These are phyloP conservation scores for Cyclotella baltica DNA, from an alignment of 108 stramenopile genomes.

Conservation along the genomic window DNA sequence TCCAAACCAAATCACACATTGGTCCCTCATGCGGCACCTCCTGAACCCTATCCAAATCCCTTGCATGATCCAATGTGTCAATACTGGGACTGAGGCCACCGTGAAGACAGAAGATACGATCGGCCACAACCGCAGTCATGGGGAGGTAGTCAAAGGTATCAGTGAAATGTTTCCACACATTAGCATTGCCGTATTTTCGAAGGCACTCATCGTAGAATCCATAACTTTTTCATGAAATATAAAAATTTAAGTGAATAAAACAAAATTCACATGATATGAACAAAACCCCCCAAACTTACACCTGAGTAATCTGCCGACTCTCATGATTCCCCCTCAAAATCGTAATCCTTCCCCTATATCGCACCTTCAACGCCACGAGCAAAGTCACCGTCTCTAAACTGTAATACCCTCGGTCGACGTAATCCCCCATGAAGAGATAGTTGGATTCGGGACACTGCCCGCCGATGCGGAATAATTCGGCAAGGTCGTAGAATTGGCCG, in stretches of 20 bases:
- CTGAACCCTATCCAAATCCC: conserved; percentile 95
- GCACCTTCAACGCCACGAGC: conserved; percentile 95
- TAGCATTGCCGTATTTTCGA: conserved; percentile 98
- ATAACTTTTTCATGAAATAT: conserved; percentile 50
- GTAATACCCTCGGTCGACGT: conserved; percentile 98
- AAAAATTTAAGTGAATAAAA: too few relatives aligned
- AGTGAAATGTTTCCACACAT: conserved; percentile 97
- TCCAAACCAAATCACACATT: conserved; percentile 99
- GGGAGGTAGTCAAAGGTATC: conserved; percentile 97
- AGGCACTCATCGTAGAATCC: conserved; percentile 99
- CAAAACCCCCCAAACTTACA: conserved; percentile 45
- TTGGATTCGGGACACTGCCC: conserved; percentile 97
- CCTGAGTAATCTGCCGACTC: conserved; percentile 97
- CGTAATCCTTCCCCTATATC: conserved; percentile 93
- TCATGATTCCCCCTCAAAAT: conserved; percentile 98
- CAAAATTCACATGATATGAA: not conserved
- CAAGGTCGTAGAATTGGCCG: conserved; percentile 95
- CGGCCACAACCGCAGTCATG: conserved; percentile 94
- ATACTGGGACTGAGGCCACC: conserved; percentile 95
- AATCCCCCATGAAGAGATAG: conserved; percentile 99
- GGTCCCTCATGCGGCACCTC: conserved; percentile 99
- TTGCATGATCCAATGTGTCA: conserved; percentile 91
- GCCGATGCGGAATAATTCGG: conserved; percentile 94
- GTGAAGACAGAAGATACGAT: conserved; percentile 94
- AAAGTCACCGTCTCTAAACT: conserved; percentile 96